Evolutionary conservation across 177 flowering plant genomes (phyloP).

Genomic region (Telopea speciosissima): DNA sequence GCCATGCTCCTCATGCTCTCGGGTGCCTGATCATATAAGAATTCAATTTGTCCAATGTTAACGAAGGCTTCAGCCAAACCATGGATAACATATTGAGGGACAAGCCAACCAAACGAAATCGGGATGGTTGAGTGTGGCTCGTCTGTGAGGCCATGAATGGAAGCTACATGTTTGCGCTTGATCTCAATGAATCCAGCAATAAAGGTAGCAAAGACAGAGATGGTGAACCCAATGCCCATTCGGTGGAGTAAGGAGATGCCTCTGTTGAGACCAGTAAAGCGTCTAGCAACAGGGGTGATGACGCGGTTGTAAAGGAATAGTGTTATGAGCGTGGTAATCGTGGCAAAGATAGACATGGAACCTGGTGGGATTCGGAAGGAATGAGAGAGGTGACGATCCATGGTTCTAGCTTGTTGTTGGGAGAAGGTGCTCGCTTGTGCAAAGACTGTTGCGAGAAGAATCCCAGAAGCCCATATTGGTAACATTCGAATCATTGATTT

Average conservation of each 20-base stretch:
- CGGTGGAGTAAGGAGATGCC: constrained; percentile 42
- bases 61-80: constrained; percentile 70
- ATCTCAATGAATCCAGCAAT: constrained; percentile 40
- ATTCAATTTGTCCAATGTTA: constrained; percentile 69
- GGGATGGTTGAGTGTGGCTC: constrained; percentile 23
- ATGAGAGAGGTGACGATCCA: constrained; percentile 60
- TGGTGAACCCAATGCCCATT: constrained; percentile 45
- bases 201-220: constrained; percentile 38
- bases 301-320: constrained; percentile 39
- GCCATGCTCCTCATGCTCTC: constrained; percentile 74
- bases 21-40: constrained; percentile 69
- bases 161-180: constrained; percentile 32
- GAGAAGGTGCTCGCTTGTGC: constrained; percentile 84
- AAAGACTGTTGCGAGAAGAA: constrained; percentile 69
- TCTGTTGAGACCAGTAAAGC: constrained; percentile 40
- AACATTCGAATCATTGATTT: constrained; percentile 82
- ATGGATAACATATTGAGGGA: constrained; percentile 56
- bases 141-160: constrained; percentile 27
- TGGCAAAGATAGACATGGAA: constrained; percentile 56
- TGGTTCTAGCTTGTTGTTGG: constrained; percentile 73
- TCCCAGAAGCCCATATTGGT: constrained; percentile 93
- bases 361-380: constrained; percentile 85
- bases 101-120: constrained; percentile 53
- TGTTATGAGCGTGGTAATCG: constrained; percentile 35
- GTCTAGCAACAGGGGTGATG: constrained; percentile 26